These are phyloP conservation scores for Aspergillus melleus DNA, from an alignment of 2,329 filamentous ascomycete genomes.

Conservation along the genomic window DNA sequence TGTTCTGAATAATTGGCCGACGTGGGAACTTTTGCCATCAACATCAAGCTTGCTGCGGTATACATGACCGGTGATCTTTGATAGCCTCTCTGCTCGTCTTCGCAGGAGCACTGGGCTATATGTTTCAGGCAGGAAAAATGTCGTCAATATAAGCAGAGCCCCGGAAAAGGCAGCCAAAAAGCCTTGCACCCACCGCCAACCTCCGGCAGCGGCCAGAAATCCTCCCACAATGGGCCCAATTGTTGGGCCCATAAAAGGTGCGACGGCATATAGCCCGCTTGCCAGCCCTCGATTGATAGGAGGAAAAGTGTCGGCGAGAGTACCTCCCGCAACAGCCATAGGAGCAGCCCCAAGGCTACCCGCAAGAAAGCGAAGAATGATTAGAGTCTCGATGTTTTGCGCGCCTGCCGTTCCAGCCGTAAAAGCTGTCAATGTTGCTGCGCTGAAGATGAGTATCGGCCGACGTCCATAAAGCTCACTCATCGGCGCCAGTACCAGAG, in stretches of 20 bases:
- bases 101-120: constrained; percentile 33
- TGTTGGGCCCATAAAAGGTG: constrained; percentile 58
- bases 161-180: constrained; percentile 31
- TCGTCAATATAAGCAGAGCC: constrained; percentile 27
- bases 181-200: constrained; percentile 34
- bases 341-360: constrained; percentile 61
- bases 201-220: constrained; percentile 29
- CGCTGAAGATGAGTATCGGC: constrained; percentile 53
- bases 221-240: constrained; percentile 31
- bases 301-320: constrained; percentile 61
- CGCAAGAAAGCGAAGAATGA: constrained; percentile 65
- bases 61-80: constrained; percentile 25
- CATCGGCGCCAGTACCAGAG: constrained; percentile 66
- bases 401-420: constrained; percentile 59
- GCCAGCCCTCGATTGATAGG: constrained; percentile 55
- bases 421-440: constrained; percentile 58
- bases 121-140: constrained; percentile 28
- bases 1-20: constrained; percentile 23
- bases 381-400: constrained; percentile 57
- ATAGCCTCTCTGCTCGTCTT: constrained; percentile 25
- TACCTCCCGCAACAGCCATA: constrained; percentile 42
- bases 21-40: constrained; percentile 23
- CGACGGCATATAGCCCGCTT: constrained; percentile 64
- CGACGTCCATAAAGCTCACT: constrained; percentile 64
- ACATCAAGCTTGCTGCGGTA: constrained; percentile 28